Conservation (phyloP, 345 rosid genomes). For the Hevea brasiliensis region DNA sequence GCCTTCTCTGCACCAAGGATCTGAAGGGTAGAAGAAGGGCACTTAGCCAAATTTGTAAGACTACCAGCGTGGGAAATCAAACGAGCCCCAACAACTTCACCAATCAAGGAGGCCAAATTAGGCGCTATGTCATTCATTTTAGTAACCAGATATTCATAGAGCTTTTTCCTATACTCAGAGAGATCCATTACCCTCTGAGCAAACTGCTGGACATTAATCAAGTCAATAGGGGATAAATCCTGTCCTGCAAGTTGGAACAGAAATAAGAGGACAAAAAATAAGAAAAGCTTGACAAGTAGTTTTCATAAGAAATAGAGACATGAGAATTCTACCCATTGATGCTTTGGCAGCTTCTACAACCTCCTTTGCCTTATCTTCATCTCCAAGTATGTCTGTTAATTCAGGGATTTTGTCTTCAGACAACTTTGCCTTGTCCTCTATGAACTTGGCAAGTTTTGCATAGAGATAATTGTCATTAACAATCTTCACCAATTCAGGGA, state of each 20-base stretch:
- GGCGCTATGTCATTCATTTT: constrained; percentile 98
- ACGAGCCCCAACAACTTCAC: constrained; percentile 92
- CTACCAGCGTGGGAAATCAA: constrained; percentile 98
- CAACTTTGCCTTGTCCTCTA: constrained; percentile 71
- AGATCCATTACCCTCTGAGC: constrained; percentile 86
- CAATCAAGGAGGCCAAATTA: constrained; percentile 84
- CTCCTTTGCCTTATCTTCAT: constrained; percentile 92
- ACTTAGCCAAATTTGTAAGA: constrained; percentile 93
- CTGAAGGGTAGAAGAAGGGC: constrained; percentile 98
- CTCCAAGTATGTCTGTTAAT: constrained; percentile 74
- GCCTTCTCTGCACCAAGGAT: constrained; percentile 97
- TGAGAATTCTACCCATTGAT: constrained; percentile 71
- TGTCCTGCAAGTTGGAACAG: constrained; percentile 54
- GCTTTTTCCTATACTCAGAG: constrained; percentile 82
- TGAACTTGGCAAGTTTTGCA: constrained; percentile 65
- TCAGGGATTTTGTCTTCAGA: constrained; percentile 57
- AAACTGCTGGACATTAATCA: constrained; percentile 77
- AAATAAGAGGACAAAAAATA: constrained; percentile 8
- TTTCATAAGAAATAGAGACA: constrained; percentile 1
- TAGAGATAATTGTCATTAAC: constrained; percentile 90
- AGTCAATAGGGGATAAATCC: constrained; percentile 78
- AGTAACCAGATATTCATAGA: constrained; percentile 74
- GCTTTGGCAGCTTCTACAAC: constrained; percentile 92
- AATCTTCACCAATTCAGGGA: constrained; percentile 89
- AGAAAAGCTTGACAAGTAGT: neutral